Evolutionary conservation across 345 rosid genomes (phyloP).

Genomic region (Passiflora organensis): DNA sequence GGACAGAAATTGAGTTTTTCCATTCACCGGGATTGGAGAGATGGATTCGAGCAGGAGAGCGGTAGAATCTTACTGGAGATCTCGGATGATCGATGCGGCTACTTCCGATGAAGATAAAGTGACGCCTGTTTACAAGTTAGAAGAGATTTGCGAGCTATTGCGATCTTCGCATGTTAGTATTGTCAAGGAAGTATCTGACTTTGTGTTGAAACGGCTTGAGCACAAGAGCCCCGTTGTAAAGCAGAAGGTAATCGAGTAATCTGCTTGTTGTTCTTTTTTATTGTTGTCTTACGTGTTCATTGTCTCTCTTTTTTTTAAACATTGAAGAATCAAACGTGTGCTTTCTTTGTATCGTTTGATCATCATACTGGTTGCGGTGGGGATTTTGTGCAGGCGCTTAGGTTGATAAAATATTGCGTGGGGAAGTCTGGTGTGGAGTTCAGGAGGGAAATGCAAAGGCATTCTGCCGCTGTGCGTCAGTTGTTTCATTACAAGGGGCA

Average conservation of each 20-base stretch:
- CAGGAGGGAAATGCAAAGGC: conserved; percentile 93
- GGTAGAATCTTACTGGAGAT: conserved; percentile 97
- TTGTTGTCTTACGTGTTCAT: not conserved
- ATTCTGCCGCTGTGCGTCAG: conserved; percentile 76
- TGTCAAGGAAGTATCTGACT: conserved; percentile 84
- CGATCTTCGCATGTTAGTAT: conserved; percentile 77
- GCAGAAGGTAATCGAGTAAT: conserved; percentile 60
- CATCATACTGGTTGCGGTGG: conserved; percentile 3
- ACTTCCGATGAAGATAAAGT: conserved; percentile 91
- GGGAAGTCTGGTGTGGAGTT: conserved; percentile 90
- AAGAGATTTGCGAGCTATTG: conserved; percentile 88
- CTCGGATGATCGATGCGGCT: conserved; percentile 82
- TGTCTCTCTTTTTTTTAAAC: not conserved
- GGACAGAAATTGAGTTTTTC: too few species aligned
- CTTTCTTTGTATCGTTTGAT: not conserved
- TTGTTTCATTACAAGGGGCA: conserved; percentile 82
- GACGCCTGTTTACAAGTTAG: conserved; percentile 91
- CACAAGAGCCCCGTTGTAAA: conserved; percentile 89
- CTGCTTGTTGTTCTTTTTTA: not conserved
- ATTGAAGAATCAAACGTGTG: not conserved
- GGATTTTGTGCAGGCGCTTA: conserved; percentile 52
- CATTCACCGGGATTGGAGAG: not conserved
- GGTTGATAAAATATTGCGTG: conserved; percentile 78
- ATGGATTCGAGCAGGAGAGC: conserved; percentile 99
- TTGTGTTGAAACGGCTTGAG: conserved; percentile 80